These are phyloP conservation scores for Coniella vitis DNA, from an alignment of 2,329 filamentous ascomycete species.

Conservation along the genomic window DNA sequence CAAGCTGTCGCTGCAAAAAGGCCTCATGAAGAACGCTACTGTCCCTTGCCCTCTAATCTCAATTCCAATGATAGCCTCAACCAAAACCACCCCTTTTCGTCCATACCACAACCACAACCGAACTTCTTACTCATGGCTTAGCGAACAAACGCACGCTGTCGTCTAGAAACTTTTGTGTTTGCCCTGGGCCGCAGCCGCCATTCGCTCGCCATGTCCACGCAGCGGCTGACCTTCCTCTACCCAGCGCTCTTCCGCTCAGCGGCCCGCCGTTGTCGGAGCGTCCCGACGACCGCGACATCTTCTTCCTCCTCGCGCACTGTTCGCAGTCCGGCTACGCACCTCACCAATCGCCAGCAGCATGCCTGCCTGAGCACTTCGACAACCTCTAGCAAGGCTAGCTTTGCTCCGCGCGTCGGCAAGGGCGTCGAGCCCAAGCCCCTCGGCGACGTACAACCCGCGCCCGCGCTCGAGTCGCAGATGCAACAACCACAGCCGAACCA, in stretches of 20 bases:
- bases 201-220: constrained; percentile 50
- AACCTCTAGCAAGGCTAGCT: constrained; percentile 33
- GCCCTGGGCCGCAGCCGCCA: not conserved
- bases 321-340: constrained; percentile 6
- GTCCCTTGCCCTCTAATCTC: not conserved
- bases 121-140: constrained; percentile 9
- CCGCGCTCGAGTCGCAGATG: constrained; percentile 15
- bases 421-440: constrained; percentile 47
- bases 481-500: no score
- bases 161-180: no score
- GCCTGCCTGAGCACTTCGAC: constrained; percentile 32
- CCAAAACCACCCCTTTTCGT: not conserved
- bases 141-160: constrained; percentile 3
- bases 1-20: no score
- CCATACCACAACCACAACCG: no score
- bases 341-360: constrained; percentile 20
- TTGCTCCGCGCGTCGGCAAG: constrained; percentile 52
- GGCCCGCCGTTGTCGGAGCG: constrained; percentile 21
- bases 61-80: not conserved
- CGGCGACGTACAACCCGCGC: constrained; percentile 13
- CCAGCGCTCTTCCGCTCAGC: constrained; percentile 57
- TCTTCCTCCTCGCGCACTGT: not conserved
- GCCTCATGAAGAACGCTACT: no score
- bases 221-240: constrained; percentile 61
- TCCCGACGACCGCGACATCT: constrained; percentile 15